A percentile compares a stretch with the other conserved stretches of the same genome.
Evolutionary conservation across 495 filamentous ascomycete species (phyloP).

Genomic region (Chaetomium tenue): DNA sequence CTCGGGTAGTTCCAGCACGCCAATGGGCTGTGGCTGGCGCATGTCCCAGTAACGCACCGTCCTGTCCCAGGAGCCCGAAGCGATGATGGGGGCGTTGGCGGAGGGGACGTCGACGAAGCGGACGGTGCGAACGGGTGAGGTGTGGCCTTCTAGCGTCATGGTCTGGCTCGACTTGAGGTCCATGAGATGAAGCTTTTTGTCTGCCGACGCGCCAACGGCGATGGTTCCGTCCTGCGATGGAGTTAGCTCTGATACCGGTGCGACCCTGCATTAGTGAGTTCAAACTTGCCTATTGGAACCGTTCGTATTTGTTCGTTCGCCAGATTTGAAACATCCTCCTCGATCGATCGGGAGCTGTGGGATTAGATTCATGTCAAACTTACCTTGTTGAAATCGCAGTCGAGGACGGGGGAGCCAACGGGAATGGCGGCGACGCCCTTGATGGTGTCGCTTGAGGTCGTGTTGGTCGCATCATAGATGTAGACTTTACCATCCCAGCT

Average conservation of each 20-base stretch:
- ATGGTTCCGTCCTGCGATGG: conserved; percentile 54
- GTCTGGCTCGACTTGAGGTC: conserved; percentile 59
- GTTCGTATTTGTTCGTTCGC: conserved; percentile 26
- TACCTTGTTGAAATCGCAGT: conserved; percentile 82
- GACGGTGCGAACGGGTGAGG: conserved; percentile 67
- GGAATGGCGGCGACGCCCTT: conserved; percentile 76
- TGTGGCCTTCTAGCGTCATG: conserved; percentile 68
- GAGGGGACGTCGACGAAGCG: conserved; percentile 64
- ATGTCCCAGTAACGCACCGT: conserved; percentile 90
- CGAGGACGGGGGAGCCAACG: conserved; percentile 73
- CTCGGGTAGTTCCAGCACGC: conserved; percentile 66
- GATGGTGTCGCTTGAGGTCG: conserved; percentile 54
- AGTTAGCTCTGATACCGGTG: neutral
- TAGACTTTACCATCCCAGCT: conserved; percentile 94
- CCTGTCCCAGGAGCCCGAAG: conserved; percentile 89
- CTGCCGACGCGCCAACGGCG: conserved; percentile 69
- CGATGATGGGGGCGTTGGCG: conserved; percentile 58
- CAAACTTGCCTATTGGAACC: conserved; percentile 27
- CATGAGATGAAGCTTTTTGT: conserved; percentile 73
- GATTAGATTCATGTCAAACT: conserved; percentile 33
- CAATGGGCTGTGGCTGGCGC: conserved; percentile 60
- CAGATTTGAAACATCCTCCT: neutral
- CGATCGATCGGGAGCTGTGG: conserved; percentile 22
- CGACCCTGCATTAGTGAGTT: neutral
- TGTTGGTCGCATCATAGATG: conserved; percentile 80